Conservation (phyloP, 192 early-diverging fungal genomes). For the Backusella liffmaniae region DNA sequence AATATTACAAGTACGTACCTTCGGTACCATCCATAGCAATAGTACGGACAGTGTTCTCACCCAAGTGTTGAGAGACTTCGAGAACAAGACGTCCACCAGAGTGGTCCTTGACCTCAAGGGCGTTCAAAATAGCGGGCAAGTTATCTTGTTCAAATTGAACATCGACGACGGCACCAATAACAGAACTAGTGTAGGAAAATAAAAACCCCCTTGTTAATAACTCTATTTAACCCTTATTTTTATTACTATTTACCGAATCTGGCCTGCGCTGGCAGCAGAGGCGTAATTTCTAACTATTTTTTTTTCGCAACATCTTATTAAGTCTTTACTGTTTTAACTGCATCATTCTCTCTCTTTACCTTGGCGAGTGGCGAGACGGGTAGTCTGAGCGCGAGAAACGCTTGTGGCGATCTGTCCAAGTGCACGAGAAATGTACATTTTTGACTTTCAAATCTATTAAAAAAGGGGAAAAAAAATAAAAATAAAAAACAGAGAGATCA, state of each 20-base stretch:
- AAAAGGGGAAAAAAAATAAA: background rate
- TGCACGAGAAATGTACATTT: constrained; percentile 39
- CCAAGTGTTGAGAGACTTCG: constrained; percentile 96
- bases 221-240: background rate
- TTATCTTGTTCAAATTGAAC: constrained; percentile 92
- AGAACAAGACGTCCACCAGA: constrained; percentile 85
- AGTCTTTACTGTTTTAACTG: background rate
- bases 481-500: background rate
- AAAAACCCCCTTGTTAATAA: background rate
- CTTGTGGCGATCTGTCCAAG: constrained; percentile 30
- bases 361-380: constrained; percentile 19
- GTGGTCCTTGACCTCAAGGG: constrained; percentile 88
- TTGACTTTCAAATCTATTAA: constrained; percentile 6
- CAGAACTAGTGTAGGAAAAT: constrained; percentile 81
- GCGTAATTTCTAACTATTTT: constrained; percentile 15
- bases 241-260: constrained; percentile 31
- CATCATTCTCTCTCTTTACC: constrained; percentile 22
- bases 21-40: constrained; percentile 99
- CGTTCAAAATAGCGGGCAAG: constrained; percentile 95
- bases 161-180: constrained; percentile 99
- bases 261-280: constrained; percentile 18
- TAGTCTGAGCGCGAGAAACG: constrained; percentile 35
- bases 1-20: too few relatives aligned
- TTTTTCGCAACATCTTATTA: background rate
- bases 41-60: constrained; percentile 98